Conservation (phyloP, 352 stramenopile genomes). For the Phytopythium chamaehyphon region DNA sequence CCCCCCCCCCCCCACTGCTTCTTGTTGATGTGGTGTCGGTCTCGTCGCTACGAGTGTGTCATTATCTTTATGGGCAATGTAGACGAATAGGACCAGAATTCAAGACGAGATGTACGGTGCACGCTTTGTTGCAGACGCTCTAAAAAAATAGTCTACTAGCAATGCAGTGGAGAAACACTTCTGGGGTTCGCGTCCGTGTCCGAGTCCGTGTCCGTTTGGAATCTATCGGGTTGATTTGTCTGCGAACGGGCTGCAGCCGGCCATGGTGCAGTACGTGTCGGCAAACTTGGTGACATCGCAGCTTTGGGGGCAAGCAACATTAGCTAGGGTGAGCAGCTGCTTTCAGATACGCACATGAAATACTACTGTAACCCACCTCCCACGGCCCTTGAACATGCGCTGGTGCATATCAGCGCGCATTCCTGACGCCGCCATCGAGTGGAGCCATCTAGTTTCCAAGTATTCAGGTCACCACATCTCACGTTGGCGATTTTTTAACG, state of each 20-base stretch:
- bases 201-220: no score
- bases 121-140: no score
- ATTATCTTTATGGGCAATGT: slow-evolving; percentile 13
- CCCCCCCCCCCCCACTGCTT: background rate
- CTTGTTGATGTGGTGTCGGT: background rate
- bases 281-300: slow-evolving; percentile 84
- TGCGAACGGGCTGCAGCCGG: slow-evolving; percentile 78
- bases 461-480: no score
- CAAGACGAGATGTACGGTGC: background rate
- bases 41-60: slow-evolving; percentile 1
- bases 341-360: no score
- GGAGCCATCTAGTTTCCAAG: slow-evolving; percentile 53
- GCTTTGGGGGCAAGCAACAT: slow-evolving; percentile 18
- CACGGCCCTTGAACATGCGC: slow-evolving; percentile 78
- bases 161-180: background rate
- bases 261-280: slow-evolving; percentile 83
- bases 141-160: slow-evolving; percentile 8
- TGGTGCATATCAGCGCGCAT: slow-evolving; percentile 73
- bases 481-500: background rate
- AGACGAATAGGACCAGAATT: slow-evolving; percentile 4
- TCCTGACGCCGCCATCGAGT: slow-evolving; percentile 60
- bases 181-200: background rate
- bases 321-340: background rate
- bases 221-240: slow-evolving; percentile 77
- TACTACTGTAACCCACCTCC: slow-evolving; percentile 34